Conservation (phyloP, 2,329 filamentous ascomycete species). For the Magnaporthiopsis rhizophila region DNA sequence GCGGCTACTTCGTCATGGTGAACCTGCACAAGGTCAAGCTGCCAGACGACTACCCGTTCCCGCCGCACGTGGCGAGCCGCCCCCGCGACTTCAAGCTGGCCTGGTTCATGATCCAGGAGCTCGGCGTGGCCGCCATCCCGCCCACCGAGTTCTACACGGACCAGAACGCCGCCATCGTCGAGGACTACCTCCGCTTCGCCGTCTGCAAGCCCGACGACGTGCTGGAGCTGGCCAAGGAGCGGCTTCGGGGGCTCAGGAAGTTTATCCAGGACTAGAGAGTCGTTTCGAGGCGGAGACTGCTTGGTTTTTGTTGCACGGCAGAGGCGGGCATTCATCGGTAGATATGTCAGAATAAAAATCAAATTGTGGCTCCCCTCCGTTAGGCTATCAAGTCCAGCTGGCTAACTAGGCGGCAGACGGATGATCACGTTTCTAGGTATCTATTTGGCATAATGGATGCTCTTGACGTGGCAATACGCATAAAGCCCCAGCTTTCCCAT, state of each 20-base stretch:
- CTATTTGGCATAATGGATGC: constrained; percentile 22
- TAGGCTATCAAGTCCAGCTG: neutral
- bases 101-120: constrained; percentile 95
- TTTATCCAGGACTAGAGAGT: constrained; percentile 40
- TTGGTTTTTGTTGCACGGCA: no score
- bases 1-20: constrained; percentile 93
- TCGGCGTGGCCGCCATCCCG: constrained; percentile 92
- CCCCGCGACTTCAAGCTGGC: constrained; percentile 89
- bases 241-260: constrained; percentile 64
- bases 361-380: neutral
- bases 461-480: constrained; percentile 24
- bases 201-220: constrained; percentile 93
- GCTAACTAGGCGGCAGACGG: no score
- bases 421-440: no score
- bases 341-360: neutral
- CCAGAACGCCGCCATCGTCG: constrained; percentile 71
- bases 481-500: constrained; percentile 26
- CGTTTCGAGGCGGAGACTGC: neutral
- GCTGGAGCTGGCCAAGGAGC: constrained; percentile 68
- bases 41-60: constrained; percentile 79
- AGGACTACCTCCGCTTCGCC: constrained; percentile 91
- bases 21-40: constrained; percentile 86
- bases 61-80: constrained; percentile 74
- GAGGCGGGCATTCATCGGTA: neutral
- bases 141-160: constrained; percentile 96